Evolutionary conservation across 2,329 filamentous ascomycete genomes (phyloP).

Genomic region (Paradendryphiella salina): DNA sequence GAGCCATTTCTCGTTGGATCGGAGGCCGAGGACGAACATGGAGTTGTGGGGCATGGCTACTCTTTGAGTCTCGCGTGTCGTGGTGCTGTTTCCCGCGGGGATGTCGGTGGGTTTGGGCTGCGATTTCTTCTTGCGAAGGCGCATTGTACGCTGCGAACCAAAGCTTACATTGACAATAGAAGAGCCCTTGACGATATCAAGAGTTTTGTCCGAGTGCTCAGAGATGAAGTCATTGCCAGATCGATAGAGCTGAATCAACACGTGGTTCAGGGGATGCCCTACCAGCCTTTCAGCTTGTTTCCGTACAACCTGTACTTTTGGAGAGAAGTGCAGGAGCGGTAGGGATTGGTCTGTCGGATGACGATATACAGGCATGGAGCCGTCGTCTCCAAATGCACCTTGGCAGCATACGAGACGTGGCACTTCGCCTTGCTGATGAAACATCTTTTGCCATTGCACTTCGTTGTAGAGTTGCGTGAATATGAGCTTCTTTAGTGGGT

Average conservation of each 20-base stretch:
- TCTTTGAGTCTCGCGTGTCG: constrained; percentile 62
- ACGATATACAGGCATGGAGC: constrained; percentile 85
- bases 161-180: constrained; percentile 92
- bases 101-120: constrained; percentile 14
- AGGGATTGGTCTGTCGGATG: constrained; percentile 90
- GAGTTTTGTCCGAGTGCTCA: constrained; percentile 94
- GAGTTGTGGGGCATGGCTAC: constrained; percentile 84
- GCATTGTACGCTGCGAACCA: constrained; percentile 90
- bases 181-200: constrained; percentile 80
- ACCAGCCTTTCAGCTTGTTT: constrained; percentile 69
- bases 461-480: constrained; percentile 75
- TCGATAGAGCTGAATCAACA: constrained; percentile 91
- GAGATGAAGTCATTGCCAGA: constrained; percentile 87
- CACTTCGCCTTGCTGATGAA: constrained; percentile 86
- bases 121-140: constrained; percentile 77
- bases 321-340: constrained; percentile 73
- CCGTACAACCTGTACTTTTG: constrained; percentile 70
- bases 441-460: constrained; percentile 88
- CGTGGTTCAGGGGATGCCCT: constrained; percentile 85
- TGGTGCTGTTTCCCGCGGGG: constrained; percentile 27
- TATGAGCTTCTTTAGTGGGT: constrained; percentile 58
- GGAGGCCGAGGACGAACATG: constrained; percentile 77
- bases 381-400: constrained; percentile 68
- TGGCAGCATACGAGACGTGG: constrained; percentile 90
- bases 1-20: constrained; percentile 84